A percentile compares a stretch with the other conserved stretches of the same genome.
Conservation (phyloP, 2,329 filamentous ascomycete species). For the Cladorrhinum sp. region DNA sequence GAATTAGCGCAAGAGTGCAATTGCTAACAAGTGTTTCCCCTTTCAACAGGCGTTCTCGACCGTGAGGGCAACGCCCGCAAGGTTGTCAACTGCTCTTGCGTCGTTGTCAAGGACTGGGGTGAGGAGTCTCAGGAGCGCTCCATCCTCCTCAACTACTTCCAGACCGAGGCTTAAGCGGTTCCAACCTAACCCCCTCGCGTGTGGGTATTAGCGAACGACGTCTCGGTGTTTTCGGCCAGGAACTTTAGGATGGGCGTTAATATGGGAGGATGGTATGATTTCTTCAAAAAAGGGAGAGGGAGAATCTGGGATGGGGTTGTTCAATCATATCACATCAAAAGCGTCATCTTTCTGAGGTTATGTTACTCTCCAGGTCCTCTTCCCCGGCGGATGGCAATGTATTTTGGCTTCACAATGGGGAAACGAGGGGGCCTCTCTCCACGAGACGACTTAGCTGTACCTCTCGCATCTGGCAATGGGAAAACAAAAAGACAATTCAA, state of each 20-base stretch:
- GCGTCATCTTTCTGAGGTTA: conserved; percentile 26
- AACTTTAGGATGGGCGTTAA: conserved; percentile 2
- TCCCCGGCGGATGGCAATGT: conserved; percentile 25
- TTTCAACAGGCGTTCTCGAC: conserved; percentile 79
- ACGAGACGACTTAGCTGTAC: conserved; percentile 21
- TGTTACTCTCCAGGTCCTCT: conserved; percentile 41
- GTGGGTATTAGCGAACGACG: conserved; percentile 16
- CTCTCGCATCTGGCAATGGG: conserved; percentile 21
- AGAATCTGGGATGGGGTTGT: conserved; percentile 32
- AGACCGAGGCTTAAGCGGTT: conserved; percentile 71
- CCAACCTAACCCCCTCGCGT: conserved; percentile 15
- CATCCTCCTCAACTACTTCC: conserved; percentile 99
- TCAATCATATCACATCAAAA: background rate
- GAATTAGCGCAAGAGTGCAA: background rate
- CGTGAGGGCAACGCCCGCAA: conserved; percentile 99
- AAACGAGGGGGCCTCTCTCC: conserved; percentile 28
- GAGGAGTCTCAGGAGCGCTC: conserved; percentile 99
- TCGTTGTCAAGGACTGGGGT: conserved; percentile 99
- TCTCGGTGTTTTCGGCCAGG: conserved; percentile 31
- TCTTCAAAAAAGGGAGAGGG: background rate
- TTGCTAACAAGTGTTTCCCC: conserved; percentile 16
- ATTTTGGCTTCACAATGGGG: conserved; percentile 40
- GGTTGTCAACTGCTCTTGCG: conserved; percentile 99
- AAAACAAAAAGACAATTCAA: conserved; percentile 33
- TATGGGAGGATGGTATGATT: conserved; percentile 5